Base-by-base conservation (phyloP, 768 basidiomycete species). In the Naganishia antarctica region DNA sequence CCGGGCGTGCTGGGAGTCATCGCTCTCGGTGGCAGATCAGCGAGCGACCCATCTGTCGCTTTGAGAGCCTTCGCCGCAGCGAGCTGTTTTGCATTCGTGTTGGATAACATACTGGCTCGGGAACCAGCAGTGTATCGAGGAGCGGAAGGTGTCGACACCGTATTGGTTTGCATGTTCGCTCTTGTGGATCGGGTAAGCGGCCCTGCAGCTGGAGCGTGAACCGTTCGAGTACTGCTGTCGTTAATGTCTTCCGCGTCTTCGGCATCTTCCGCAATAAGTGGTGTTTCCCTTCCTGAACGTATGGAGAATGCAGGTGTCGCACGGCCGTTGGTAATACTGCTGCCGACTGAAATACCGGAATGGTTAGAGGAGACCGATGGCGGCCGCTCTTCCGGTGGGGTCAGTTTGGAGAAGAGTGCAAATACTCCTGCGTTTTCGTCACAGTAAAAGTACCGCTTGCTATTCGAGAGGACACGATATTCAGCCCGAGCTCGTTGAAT, bases 361-460 rank as follows among this genome's bases (percentile, higher is more conserved):
- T 68, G 70, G 47, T 84, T 82, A 9, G 90, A 93, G 3, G 87
- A 85, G 34, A 88, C 90, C 2, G 91, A 93, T 0, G 87, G 80
- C 0, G 92, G 88, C 16, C 90, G 83, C 23, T 85, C 84, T 3
- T 88, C 90, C 6, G 89, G 85, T 4, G 84, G 71, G 1, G 91
- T 88, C 21, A 99, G 84, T 75, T 96, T 96, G 34, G 84, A 79
- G 1, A 85, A 81, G 6, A 88, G 85, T 23, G 94, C 87, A 74
- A 98, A 99, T 41, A 99, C 90, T 28, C 94, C 94, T 66, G 91
- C 93, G 47, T 84, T 83, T 0, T 85, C 84, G 18, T 90, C 84
- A 76, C 93, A 97, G 1, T 80, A 70, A 70, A 99, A 99, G 76
- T 99, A 97, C 70, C 82, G 84, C 48, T 84, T 83, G 44, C 91